phyloP scores from a whole-genome alignment of 2,329 filamentous ascomycete species.

The Raffaelea albimanens region DNA sequence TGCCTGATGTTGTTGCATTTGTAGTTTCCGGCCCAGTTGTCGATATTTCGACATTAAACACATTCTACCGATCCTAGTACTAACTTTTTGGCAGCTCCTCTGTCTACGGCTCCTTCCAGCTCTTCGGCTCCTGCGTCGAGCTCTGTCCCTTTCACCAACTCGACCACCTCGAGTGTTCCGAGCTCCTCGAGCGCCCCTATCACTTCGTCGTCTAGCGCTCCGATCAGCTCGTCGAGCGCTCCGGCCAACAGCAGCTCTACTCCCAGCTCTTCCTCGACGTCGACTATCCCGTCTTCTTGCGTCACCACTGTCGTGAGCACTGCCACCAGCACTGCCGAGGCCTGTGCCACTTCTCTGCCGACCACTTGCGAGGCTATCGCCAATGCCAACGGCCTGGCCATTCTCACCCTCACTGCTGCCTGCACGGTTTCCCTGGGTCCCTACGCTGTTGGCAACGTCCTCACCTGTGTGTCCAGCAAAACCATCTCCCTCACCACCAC shows the following conservation, averaged over 20 bases:
- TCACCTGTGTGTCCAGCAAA: background rate
- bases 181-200: background rate
- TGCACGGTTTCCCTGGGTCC: conserved; percentile 1
- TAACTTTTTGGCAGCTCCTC: no score
- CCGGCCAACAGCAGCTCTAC: background rate
- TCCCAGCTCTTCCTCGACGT: background rate
- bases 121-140: background rate
- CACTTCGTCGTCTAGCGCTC: background rate
- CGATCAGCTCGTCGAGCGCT: background rate
- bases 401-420: background rate
- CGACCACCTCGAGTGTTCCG: background rate
- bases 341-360: conserved; percentile 8
- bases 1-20: no score
- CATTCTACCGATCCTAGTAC: no score
- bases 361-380: background rate
- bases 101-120: background rate
- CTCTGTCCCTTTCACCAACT: background rate
- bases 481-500: background rate
- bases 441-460: background rate
- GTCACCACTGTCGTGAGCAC: conserved; percentile 2
- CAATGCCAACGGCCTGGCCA: background rate
- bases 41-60: no score
- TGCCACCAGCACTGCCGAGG: background rate
- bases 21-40: no score
- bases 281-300: conserved; percentile 2